These are phyloP conservation scores for Chrysanthemum makinoi DNA, from an alignment of 129 eudicot genomes.

Conservation along the genomic window DNA sequence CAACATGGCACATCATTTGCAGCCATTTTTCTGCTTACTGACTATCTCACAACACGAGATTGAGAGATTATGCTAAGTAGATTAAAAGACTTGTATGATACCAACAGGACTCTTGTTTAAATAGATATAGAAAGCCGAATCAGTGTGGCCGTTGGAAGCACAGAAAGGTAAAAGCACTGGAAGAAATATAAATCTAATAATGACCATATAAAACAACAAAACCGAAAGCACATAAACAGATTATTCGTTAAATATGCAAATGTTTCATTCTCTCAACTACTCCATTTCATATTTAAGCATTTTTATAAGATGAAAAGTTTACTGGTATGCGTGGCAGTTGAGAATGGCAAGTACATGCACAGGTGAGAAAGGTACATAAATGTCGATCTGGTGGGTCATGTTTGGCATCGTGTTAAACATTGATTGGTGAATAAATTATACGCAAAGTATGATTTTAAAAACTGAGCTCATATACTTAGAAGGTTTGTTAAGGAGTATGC, in stretches of 20 bases:
- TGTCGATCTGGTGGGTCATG: constrained; percentile 15
- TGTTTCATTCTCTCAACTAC: constrained; percentile 22
- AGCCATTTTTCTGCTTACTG: constrained; percentile 43
- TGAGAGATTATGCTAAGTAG: not conserved
- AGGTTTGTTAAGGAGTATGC: no score
- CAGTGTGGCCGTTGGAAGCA: constrained; percentile 17
- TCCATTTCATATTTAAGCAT: constrained; percentile 23
- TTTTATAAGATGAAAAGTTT: constrained; percentile 20
- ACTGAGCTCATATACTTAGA: no score
- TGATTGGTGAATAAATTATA: not conserved
- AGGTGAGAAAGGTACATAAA: constrained; percentile 6
- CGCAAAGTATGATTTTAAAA: not conserved
- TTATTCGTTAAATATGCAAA: not conserved
- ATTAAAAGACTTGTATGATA: not conserved
- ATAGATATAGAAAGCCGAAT: constrained; percentile 17
- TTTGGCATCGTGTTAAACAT: not conserved
- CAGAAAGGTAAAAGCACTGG: constrained; percentile 13
- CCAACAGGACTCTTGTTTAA: constrained; percentile 19
- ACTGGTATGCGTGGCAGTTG: constrained; percentile 29
- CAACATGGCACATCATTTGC: constrained; percentile 88
- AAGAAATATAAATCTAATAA: not conserved
- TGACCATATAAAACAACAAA: constrained; percentile 9
- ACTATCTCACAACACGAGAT: not conserved
- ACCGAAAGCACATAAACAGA: not conserved
- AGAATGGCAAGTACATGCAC: constrained; percentile 18